These are phyloP conservation scores for Antonospora locustae DNA, from an alignment of 371 early-diverging fungal genomes.

Conservation along the genomic window DNA sequence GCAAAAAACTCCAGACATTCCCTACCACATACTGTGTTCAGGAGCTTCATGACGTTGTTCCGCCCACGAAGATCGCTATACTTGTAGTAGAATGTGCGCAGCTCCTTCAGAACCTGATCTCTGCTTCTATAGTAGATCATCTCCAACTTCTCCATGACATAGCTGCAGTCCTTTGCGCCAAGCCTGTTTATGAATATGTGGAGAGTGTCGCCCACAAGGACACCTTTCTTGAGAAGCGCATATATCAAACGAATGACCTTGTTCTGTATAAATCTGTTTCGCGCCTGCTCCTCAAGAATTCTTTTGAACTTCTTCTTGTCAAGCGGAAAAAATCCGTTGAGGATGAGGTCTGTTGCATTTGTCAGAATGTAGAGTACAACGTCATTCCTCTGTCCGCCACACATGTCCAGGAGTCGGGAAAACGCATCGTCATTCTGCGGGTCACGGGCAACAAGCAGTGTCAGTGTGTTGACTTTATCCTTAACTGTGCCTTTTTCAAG, in stretches of 20 bases:
- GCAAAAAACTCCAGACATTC: too few relatives aligned
- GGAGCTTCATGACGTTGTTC: too few relatives aligned
- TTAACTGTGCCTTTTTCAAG: conserved; percentile 33
- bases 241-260: conserved; percentile 31
- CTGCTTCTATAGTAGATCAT: too few relatives aligned
- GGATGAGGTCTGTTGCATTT: conserved; percentile 32
- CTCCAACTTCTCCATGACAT: too few relatives aligned
- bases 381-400: conserved; percentile 42
- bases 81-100: too few relatives aligned
- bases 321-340: conserved; percentile 10
- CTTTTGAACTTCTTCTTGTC: conserved; percentile 33
- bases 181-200: conserved; percentile 30
- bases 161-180: conserved; percentile 28
- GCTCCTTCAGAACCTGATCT: too few relatives aligned
- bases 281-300: conserved; percentile 24
- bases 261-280: conserved; percentile 36
- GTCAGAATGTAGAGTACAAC: conserved; percentile 26
- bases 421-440: conserved; percentile 28
- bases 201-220: conserved; percentile 29
- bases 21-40: too few relatives aligned
- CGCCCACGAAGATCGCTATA: too few relatives aligned
- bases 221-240: conserved; percentile 16
- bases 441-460: conserved; percentile 21
- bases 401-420: conserved; percentile 25
- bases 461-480: conserved; percentile 33